Evolutionary conservation across 306 rosid genomes (phyloP).

Genomic region (Sicyos baderoa): DNA sequence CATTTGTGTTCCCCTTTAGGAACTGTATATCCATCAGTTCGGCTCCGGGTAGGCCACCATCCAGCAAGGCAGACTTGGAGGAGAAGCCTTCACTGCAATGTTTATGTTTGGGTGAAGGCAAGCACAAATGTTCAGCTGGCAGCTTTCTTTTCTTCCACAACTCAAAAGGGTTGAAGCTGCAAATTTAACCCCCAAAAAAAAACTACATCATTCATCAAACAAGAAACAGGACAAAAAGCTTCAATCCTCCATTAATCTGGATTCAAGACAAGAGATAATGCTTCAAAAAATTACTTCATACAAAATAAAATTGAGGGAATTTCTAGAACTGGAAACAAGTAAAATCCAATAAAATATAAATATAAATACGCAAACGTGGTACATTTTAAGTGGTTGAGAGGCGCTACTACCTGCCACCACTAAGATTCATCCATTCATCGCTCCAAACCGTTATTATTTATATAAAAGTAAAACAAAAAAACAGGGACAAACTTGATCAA

Average conservation of each 20-base stretch:
- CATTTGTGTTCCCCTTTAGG: constrained; percentile 16
- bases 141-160: constrained; percentile 66
- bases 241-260: background rate
- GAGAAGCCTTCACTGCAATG: constrained; percentile 35
- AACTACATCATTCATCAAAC: background rate
- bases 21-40: background rate
- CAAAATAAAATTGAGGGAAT: background rate
- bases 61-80: constrained; percentile 26
- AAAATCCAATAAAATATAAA: background rate
- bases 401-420: no score
- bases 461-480: background rate
- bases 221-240: background rate
- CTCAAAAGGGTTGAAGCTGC: constrained; percentile 35
- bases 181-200: background rate
- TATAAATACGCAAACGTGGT: background rate
- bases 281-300: background rate
- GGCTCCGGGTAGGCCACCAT: constrained; percentile 25
- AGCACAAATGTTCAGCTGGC: constrained; percentile 47
- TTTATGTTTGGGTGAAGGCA: constrained; percentile 50
- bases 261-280: background rate
- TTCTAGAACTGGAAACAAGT: background rate
- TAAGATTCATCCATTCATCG: no score
- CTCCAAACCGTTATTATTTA: no score
- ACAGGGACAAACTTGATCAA: background rate
- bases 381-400: no score